phyloP scores from a whole-genome alignment of 2,329 filamentous ascomycete species.

The Neofusicoccum sp. region DNA sequence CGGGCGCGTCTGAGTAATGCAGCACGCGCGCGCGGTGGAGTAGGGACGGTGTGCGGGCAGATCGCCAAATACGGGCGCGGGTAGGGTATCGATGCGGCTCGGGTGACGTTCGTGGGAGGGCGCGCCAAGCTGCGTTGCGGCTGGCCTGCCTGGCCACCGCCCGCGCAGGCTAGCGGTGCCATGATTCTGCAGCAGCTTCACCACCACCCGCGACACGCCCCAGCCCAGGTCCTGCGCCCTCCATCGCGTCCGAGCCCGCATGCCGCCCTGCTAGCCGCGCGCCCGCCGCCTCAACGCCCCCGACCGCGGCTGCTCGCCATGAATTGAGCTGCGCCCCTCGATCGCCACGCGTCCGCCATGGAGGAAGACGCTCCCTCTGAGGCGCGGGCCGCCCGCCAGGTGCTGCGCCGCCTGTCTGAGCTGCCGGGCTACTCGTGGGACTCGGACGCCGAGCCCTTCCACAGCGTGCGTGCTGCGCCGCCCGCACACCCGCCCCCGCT shows the following conservation, averaged over 20 bases:
- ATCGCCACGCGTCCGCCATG: slow-evolving; percentile 14
- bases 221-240: neutral
- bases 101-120: slow-evolving; percentile 17
- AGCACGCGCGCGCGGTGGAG: neutral
- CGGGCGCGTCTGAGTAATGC: slow-evolving; percentile 13
- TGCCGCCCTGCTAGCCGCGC: neutral
- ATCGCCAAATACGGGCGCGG: slow-evolving; percentile 7
- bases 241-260: neutral
- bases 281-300: neutral
- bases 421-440: slow-evolving; percentile 44
- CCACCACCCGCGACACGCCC: neutral
- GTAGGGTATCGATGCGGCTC: slow-evolving; percentile 17
- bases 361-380: slow-evolving; percentile 20
- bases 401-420: slow-evolving; percentile 40
- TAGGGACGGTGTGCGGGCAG: neutral
- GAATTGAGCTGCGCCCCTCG: slow-evolving; percentile 14
- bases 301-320: slow-evolving; percentile 2
- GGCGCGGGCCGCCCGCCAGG: slow-evolving; percentile 33
- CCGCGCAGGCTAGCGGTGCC: neutral
- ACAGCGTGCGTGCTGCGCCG: slow-evolving; percentile 40
- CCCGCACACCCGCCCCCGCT: slow-evolving; percentile 22
- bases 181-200: neutral
- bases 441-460: slow-evolving; percentile 48
- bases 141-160: neutral
- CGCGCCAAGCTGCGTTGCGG: slow-evolving; percentile 10